These are phyloP conservation scores for Dendrobium chrysotoxum DNA, from an alignment of 106 monocot genomes.

Conservation along the genomic window DNA sequence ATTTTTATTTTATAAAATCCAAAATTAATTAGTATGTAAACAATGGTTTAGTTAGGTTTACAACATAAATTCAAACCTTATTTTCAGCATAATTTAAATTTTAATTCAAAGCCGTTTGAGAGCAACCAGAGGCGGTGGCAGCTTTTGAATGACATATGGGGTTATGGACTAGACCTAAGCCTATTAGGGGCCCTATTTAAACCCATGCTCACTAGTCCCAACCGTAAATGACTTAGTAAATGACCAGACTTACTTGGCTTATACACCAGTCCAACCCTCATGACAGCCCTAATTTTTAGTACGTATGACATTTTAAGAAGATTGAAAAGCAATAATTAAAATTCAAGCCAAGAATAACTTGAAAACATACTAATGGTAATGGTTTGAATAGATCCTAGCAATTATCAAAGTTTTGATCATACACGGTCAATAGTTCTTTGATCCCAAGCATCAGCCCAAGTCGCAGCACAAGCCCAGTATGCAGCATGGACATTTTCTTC, in stretches of 20 bases:
- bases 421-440: conserved; percentile 83
- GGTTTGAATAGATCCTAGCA: neutral
- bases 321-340: neutral
- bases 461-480: conserved; percentile 91
- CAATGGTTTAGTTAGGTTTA: neutral
- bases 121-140: neutral
- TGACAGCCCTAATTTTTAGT: neutral
- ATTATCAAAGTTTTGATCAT: conserved; percentile 21
- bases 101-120: neutral
- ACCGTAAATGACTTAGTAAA: neutral
- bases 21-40: neutral
- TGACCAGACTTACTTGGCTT: neutral
- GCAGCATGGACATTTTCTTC: conserved; percentile 35
- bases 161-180: neutral
- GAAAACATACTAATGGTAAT: neutral
- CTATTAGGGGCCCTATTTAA: neutral
- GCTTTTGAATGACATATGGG: neutral
- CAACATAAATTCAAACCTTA: neutral
- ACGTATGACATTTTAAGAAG: neutral
- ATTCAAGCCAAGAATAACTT: neutral
- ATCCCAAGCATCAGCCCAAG: conserved; percentile 98
- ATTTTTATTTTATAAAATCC: neutral
- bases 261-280: neutral
- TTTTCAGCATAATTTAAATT: neutral
- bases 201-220: neutral